Evolutionary conservation across 192 early-diverging fungal species (phyloP).

Genomic region (Phlyctochytrium bullatum): DNA sequence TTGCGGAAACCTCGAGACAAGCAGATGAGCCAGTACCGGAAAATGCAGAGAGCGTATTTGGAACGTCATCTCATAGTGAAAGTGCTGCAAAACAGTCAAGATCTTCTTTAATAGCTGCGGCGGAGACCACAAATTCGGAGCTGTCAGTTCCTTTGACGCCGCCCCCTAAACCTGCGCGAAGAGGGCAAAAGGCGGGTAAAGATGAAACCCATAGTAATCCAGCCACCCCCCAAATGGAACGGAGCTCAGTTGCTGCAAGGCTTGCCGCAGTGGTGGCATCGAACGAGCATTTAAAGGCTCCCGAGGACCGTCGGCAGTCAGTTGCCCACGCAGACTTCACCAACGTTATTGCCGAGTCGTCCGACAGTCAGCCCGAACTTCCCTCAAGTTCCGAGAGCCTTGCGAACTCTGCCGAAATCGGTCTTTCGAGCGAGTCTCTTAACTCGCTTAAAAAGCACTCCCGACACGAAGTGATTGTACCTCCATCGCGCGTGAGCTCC

Average conservation of each 20-base stretch:
- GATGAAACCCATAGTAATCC: too few species aligned
- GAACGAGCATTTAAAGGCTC: not conserved
- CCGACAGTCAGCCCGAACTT: not conserved
- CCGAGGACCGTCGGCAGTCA: too few species aligned
- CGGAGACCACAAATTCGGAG: not conserved
- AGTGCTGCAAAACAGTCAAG: too few species aligned
- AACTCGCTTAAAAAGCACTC: not conserved
- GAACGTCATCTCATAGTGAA: too few species aligned
- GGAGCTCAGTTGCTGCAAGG: conserved; percentile 17
- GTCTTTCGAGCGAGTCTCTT: conserved; percentile 30
- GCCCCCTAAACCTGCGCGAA: conserved; percentile 21
- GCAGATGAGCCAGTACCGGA: too few species aligned
- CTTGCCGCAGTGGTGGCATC: too few species aligned
- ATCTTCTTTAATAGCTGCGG: not conserved
- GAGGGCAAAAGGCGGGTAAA: not conserved
- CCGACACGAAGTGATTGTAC: not conserved
- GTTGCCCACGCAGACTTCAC: too few species aligned
- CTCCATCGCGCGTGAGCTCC: not conserved
- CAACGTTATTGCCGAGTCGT: not conserved
- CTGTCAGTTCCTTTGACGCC: not conserved
- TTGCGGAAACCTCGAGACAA: not conserved
- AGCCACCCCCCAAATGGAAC: not conserved
- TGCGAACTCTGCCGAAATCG: conserved; percentile 36
- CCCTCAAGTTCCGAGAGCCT: conserved; percentile 4
- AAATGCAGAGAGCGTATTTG: too few species aligned